A percentile compares a stretch with the other conserved stretches of the same genome.
Evolutionary conservation across 208 protist species (phyloP).

Genomic region (Vickermania ingenoplastis): DNA sequence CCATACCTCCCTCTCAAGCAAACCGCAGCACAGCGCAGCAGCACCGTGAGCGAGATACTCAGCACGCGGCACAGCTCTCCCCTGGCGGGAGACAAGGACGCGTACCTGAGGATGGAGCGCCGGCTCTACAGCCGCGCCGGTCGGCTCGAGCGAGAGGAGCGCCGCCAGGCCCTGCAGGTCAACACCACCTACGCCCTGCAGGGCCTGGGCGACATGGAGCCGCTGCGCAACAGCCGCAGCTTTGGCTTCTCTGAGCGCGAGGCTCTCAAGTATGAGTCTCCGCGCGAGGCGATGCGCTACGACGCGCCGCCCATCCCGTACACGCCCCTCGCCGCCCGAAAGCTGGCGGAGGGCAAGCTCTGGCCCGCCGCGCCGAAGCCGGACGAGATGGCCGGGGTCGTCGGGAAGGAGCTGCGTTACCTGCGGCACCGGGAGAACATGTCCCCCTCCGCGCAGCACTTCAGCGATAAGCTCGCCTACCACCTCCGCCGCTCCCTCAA

Average conservation of each 20-base stretch:
- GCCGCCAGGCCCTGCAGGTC: conserved; percentile 34
- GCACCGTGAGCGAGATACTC: conserved; percentile 65
- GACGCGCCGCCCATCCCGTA: conserved; percentile 60
- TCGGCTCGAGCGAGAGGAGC: conserved; percentile 60
- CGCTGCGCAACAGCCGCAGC: conserved; percentile 71
- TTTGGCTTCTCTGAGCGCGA: conserved; percentile 77
- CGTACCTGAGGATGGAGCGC: conserved; percentile 71
- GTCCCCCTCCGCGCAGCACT: conserved; percentile 70
- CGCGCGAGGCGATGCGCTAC: conserved; percentile 57
- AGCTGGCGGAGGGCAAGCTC: conserved; percentile 75
- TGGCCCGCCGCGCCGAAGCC: conserved; percentile 79
- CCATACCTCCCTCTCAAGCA: conserved; percentile 60
- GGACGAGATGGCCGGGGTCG: conserved; percentile 33
- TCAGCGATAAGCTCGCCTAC: conserved; percentile 77
- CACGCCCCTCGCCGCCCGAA: conserved; percentile 72
- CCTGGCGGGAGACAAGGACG: conserved; percentile 32
- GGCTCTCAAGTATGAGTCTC: conserved; percentile 70
- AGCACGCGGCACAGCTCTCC: conserved; percentile 14
- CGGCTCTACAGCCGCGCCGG: conserved; percentile 67
- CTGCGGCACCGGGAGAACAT: conserved; percentile 78
- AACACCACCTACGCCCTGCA: conserved; percentile 82
- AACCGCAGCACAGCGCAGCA: conserved; percentile 56
- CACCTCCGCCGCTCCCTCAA: conserved; percentile 76
- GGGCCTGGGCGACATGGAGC: conserved; percentile 81
- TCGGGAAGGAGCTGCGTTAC: conserved; percentile 66